phyloP scores from a whole-genome alignment of 345 rosid genomes.

The Sisymbrium altissimum region DNA sequence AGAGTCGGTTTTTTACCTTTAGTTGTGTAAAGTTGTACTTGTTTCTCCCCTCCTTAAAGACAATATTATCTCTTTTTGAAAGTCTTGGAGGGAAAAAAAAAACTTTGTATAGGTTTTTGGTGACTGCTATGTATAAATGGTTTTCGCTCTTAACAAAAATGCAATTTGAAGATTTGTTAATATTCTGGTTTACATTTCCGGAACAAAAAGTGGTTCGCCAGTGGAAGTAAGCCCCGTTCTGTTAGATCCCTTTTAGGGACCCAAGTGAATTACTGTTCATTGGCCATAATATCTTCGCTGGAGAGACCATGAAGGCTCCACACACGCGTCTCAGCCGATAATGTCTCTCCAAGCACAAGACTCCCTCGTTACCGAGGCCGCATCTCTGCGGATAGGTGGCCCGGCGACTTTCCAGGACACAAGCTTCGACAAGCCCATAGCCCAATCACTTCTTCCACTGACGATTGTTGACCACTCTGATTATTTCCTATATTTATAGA shows the following conservation, averaged over 20 bases:
- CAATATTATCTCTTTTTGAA: conserved; percentile 23
- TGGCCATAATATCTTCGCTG: background rate
- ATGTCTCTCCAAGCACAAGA: background rate
- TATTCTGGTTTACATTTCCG: background rate
- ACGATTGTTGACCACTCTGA: background rate
- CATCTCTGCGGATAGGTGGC: conserved; percentile 5
- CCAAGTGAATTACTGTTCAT: background rate
- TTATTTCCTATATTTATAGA: background rate
- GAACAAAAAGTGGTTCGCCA: background rate
- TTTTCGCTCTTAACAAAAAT: background rate
- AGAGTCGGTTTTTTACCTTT: conserved; percentile 24
- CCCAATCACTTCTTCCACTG: background rate
- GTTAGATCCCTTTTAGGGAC: background rate
- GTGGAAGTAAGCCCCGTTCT: conserved; percentile 8
- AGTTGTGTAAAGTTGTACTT: conserved; percentile 33
- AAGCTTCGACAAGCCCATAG: background rate
- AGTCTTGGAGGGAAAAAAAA: conserved; percentile 15
- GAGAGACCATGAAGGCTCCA: conserved; percentile 9
- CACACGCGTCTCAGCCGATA: conserved; percentile 5
- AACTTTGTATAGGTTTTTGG: conserved; percentile 16
- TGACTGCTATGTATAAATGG: background rate
- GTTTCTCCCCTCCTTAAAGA: conserved; percentile 26
- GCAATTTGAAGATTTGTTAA: background rate
- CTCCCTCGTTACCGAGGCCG: background rate
- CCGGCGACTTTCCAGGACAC: conserved; percentile 1